phyloP scores from a whole-genome alignment of 495 filamentous ascomycete genomes.

The Talaromyces wortmannii region DNA sequence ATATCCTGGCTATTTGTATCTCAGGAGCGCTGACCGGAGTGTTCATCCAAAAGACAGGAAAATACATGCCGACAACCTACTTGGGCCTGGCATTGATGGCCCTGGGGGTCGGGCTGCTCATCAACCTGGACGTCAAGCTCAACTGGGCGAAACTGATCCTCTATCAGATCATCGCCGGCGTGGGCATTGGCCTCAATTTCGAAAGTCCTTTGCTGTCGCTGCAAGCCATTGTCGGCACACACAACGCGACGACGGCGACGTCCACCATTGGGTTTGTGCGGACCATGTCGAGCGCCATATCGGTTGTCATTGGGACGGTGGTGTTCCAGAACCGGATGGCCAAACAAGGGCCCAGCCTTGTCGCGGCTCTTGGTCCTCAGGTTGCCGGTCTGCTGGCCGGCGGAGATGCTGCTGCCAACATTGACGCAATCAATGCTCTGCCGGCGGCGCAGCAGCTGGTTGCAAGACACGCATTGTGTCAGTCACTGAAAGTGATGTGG shows the following conservation, averaged over 20 bases:
- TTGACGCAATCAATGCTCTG: slow-evolving; percentile 37
- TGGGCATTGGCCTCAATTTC: slow-evolving; percentile 62
- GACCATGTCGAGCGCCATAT: slow-evolving; percentile 31
- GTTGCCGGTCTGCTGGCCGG: slow-evolving; percentile 17
- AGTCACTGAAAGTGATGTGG: slow-evolving; percentile 59
- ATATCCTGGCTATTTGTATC: slow-evolving; percentile 54
- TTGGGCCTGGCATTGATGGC: slow-evolving; percentile 50
- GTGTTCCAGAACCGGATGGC: slow-evolving; percentile 44
- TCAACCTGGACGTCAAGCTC: slow-evolving; percentile 42
- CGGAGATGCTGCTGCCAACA: slow-evolving; percentile 6
- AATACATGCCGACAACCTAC: slow-evolving; percentile 46
- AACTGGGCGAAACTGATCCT: slow-evolving; percentile 55
- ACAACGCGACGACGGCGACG: slow-evolving; percentile 29
- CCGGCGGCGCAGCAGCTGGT: slow-evolving; percentile 36
- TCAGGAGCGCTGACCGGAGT: slow-evolving; percentile 39
- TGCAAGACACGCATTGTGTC: slow-evolving; percentile 47
- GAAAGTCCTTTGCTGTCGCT: slow-evolving; percentile 42
- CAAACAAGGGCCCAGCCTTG: slow-evolving; percentile 1
- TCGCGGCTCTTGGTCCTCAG: slow-evolving; percentile 6
- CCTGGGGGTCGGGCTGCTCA: slow-evolving; percentile 59
- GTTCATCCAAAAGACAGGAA: slow-evolving; percentile 44
- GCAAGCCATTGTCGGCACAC: slow-evolving; percentile 21
- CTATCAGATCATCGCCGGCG: slow-evolving; percentile 40
- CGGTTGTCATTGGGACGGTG: slow-evolving; percentile 62
- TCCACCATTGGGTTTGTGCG: slow-evolving; percentile 31